These are phyloP conservation scores for Citrus maxima DNA, from an alignment of 345 rosid genomes.

Conservation along the genomic window DNA sequence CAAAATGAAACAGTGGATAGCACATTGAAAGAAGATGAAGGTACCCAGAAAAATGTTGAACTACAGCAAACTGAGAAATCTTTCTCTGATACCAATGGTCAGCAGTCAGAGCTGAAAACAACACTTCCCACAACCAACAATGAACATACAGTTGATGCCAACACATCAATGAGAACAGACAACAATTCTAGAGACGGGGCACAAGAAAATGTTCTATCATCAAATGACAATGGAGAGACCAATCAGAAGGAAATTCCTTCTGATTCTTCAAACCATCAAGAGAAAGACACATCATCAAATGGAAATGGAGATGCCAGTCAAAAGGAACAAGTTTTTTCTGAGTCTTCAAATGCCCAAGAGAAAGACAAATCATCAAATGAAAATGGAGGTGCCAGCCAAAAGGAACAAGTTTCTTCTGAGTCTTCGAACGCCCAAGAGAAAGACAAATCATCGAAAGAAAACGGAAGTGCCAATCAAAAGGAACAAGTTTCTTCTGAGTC, in stretches of 20 bases:
- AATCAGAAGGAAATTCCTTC: conserved; percentile 29
- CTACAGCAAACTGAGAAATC: conserved; percentile 39
- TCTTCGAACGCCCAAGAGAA: conserved; percentile 6
- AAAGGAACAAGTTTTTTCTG: conserved; percentile 13
- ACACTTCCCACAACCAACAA: conserved; percentile 33
- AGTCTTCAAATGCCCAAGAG: conserved; percentile 19
- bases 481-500: neutral
- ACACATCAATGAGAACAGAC: conserved; percentile 11
- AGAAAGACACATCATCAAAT: conserved; percentile 23
- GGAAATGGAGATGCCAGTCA: conserved; percentile 22
- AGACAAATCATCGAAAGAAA: conserved; percentile 1
- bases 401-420: neutral
- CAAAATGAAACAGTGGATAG: conserved; percentile 21
- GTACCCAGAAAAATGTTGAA: conserved; percentile 29
- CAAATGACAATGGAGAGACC: conserved; percentile 25
- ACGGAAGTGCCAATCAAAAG: conserved; percentile 28
- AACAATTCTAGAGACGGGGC: conserved; percentile 21
- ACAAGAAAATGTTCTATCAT: conserved; percentile 25
- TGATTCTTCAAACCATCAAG: conserved; percentile 24
- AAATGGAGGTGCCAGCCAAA: conserved; percentile 27
- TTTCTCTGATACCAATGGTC: conserved; percentile 36
- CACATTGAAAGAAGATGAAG: conserved; percentile 25
- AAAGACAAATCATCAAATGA: conserved; percentile 8
- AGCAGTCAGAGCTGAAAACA: conserved; percentile 38
- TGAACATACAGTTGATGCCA: conserved; percentile 22